A percentile compares a stretch with the other conserved stretches of the same genome.
phyloP scores from a whole-genome alignment of 2,329 filamentous ascomycete genomes.

The Beauveria pseudobassiana region DNA sequence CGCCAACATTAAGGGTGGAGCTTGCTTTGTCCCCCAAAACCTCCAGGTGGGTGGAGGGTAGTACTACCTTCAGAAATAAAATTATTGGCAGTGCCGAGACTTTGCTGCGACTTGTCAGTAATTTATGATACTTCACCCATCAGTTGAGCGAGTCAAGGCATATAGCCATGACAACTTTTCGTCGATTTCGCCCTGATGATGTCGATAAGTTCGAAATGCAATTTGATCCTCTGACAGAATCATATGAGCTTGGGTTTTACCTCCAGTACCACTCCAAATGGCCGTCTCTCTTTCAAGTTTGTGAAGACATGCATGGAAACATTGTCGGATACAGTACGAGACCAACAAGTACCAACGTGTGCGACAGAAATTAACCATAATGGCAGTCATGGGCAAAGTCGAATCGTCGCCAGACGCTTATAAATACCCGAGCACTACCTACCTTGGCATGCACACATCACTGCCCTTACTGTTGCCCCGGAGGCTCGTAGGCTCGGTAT shows the following conservation, averaged over 20 bases:
- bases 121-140: neutral
- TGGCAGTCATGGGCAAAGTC: slow-evolving; percentile 91
- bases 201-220: slow-evolving; percentile 86
- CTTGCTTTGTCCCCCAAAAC: neutral
- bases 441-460: slow-evolving; percentile 99
- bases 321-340: slow-evolving; percentile 87
- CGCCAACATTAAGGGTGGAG: slow-evolving; percentile 5
- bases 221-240: slow-evolving; percentile 95
- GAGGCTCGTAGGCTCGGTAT: slow-evolving; percentile 79
- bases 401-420: slow-evolving; percentile 75
- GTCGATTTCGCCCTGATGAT: slow-evolving; percentile 76
- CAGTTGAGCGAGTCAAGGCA: neutral
- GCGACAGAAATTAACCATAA: slow-evolving; percentile 16
- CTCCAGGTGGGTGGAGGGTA: slow-evolving; percentile 1
- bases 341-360: neutral
- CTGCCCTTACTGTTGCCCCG: slow-evolving; percentile 85
- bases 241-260: slow-evolving; percentile 93
- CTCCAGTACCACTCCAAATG: slow-evolving; percentile 92
- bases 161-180: slow-evolving; percentile 66
- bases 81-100: neutral
- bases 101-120: neutral
- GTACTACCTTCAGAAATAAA: neutral
- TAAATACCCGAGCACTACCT: slow-evolving; percentile 75
- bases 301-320: slow-evolving; percentile 77
- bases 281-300: slow-evolving; percentile 89